Evolutionary conservation across 1,284 basidiomycete species (phyloP).

Genomic region (Stereum hirsutum): DNA sequence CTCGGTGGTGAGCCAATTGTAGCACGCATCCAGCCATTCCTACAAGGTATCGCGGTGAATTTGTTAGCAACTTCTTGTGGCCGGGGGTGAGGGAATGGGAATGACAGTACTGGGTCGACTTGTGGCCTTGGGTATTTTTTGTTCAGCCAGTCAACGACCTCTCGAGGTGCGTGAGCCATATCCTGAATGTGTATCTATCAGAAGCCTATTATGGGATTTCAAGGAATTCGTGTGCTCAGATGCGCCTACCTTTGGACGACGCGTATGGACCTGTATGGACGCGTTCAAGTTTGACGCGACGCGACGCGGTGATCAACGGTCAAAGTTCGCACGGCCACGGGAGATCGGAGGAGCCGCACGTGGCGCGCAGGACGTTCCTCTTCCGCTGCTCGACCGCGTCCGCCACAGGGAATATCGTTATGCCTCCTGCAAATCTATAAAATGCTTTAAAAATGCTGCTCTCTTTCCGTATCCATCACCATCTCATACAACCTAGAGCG

Average conservation of each 20-base stretch:
- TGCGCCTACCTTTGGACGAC: background rate
- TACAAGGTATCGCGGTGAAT: too few relatives aligned
- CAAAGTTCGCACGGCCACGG: too few relatives aligned
- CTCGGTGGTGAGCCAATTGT: conserved; percentile 48
- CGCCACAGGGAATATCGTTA: too few relatives aligned
- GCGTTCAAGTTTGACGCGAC: background rate
- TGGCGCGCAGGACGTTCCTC: too few relatives aligned
- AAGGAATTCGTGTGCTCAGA: background rate
- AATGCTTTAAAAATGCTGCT: too few relatives aligned
- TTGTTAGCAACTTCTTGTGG: background rate
- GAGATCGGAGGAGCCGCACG: too few relatives aligned
- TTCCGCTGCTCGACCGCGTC: too few relatives aligned
- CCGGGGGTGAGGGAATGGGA: background rate
- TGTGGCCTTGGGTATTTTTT: conserved; percentile 18
- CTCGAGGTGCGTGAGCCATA: conserved; percentile 9
- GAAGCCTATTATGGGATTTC: background rate
- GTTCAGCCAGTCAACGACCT: conserved; percentile 16
- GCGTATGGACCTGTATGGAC: background rate
- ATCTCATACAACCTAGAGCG: too few relatives aligned
- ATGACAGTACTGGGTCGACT: conserved; percentile 15
- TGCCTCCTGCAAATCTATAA: too few relatives aligned
- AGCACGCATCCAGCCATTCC: conserved; percentile 71
- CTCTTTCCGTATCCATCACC: too few relatives aligned
- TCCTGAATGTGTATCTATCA: background rate
- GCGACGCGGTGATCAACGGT: too few relatives aligned